Percentiles rank a stretch among this genome's conserved stretches.
These are phyloP conservation scores for Chrysanthemum seticuspe DNA, from an alignment of 129 eudicot genomes.

Conservation along the genomic window DNA sequence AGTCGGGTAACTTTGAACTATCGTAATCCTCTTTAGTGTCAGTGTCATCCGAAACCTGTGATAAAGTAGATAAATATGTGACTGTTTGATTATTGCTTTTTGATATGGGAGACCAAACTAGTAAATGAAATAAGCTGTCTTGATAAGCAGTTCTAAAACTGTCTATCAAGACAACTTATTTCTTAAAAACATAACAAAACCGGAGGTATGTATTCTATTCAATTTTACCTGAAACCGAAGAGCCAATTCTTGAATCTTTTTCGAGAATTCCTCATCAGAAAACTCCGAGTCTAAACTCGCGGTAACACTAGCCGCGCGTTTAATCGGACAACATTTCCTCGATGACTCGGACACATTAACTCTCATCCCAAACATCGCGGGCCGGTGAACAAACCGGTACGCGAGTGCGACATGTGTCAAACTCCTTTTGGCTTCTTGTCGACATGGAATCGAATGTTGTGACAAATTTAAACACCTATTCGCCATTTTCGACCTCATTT, in stretches of 20 bases:
- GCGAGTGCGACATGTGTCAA: constrained; percentile 34
- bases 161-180: not conserved
- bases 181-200: not conserved
- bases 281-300: constrained; percentile 51
- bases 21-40: not conserved
- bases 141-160: not conserved
- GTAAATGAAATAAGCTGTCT: not conserved
- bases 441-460: constrained; percentile 33
- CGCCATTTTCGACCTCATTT: constrained; percentile 42
- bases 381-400: constrained; percentile 37
- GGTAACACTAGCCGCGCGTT: constrained; percentile 24
- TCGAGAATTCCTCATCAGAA: constrained; percentile 78
- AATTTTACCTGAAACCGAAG: constrained; percentile 37
- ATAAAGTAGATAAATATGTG: not conserved
- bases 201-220: not conserved
- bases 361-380: constrained; percentile 41
- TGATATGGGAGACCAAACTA: not conserved
- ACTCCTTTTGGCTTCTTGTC: constrained; percentile 10
- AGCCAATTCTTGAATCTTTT: constrained; percentile 55
- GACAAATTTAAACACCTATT: constrained; percentile 37
- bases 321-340: constrained; percentile 16
- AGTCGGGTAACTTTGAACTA: constrained; percentile 20
- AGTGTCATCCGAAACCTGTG: constrained; percentile 29
- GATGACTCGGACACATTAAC: constrained; percentile 25
- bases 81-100: not conserved